phyloP scores from a whole-genome alignment of 768 basidiomycete species.

The Serpula lacrymans region DNA sequence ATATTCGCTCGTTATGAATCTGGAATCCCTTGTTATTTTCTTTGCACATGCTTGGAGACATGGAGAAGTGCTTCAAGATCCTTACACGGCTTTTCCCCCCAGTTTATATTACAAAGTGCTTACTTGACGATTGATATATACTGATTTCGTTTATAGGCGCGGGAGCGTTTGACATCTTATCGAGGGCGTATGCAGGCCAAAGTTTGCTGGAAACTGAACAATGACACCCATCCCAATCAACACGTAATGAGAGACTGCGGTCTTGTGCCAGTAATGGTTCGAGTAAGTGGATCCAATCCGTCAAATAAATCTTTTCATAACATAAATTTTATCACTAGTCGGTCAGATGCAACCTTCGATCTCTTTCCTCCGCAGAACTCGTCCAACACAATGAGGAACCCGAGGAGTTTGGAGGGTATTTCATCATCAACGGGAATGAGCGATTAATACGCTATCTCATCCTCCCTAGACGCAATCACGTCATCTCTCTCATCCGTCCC shows the following conservation, averaged over 20 bases:
- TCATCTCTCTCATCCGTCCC: slow-evolving; percentile 86
- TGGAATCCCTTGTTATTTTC: too few species aligned
- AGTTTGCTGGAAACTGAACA: slow-evolving; percentile 76
- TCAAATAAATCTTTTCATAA: slow-evolving; percentile 2
- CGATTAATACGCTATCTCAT: slow-evolving; percentile 97
- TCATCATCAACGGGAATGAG: slow-evolving; percentile 98
- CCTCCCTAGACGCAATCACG: slow-evolving; percentile 92
- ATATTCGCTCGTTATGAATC: too few species aligned
- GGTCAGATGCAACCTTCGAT: slow-evolving; percentile 85
- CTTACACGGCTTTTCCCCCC: too few species aligned
- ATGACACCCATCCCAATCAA: slow-evolving; percentile 61
- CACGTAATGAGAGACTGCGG: slow-evolving; percentile 83
- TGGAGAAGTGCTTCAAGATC: slow-evolving; percentile 1
- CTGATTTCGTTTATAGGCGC: slow-evolving; percentile 55
- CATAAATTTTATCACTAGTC: slow-evolving; percentile 48
- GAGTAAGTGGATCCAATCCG: slow-evolving; percentile 55
- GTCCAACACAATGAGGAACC: slow-evolving; percentile 92
- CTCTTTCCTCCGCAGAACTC: slow-evolving; percentile 80
- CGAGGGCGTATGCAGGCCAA: slow-evolving; percentile 85
- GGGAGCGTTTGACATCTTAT: slow-evolving; percentile 91
- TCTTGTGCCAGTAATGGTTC: slow-evolving; percentile 93
- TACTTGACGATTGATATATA: too few species aligned
- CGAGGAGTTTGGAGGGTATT: slow-evolving; percentile 98
- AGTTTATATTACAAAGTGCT: too few species aligned
- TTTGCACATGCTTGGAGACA: too few species aligned